Conservation (phyloP, 768 basidiomycete species). For the Boletus vermiculosoides region DNA sequence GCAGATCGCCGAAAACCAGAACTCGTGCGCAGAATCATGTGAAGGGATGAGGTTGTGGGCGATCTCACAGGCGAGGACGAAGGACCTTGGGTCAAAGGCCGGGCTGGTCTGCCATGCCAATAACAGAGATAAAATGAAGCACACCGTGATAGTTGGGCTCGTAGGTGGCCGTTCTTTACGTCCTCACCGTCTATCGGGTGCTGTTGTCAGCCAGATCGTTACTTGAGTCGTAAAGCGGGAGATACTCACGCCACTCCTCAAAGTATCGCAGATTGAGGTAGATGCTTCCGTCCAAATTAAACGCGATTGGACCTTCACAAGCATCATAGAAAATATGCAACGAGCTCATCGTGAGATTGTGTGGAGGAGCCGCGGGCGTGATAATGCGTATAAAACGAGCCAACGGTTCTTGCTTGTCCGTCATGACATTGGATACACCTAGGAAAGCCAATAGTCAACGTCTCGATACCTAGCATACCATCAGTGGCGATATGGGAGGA, state of each 20-base stretch:
- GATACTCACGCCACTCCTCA: neutral
- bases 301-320: neutral
- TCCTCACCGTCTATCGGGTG: neutral
- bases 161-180: neutral
- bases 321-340: neutral
- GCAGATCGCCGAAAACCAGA: conserved; percentile 86
- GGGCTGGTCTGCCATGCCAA: neutral
- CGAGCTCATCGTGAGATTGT: neutral
- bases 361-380: neutral
- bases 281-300: neutral
- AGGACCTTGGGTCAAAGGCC: conserved; percentile 49
- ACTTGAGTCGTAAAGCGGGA: neutral
- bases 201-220: neutral
- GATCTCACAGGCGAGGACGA: conserved; percentile 85
- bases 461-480: neutral
- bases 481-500: neutral
- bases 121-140: neutral
- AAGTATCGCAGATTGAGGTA: neutral
- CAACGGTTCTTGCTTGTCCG: neutral
- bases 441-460: neutral
- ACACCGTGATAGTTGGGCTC: neutral
- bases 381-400: neutral
- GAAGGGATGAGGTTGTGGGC: conserved; percentile 82
- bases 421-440: neutral
- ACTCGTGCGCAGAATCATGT: conserved; percentile 87